These are phyloP conservation scores for Dictyostelium firmibasis DNA, from an alignment of 78 protist genomes.

Conservation along the genomic window DNA sequence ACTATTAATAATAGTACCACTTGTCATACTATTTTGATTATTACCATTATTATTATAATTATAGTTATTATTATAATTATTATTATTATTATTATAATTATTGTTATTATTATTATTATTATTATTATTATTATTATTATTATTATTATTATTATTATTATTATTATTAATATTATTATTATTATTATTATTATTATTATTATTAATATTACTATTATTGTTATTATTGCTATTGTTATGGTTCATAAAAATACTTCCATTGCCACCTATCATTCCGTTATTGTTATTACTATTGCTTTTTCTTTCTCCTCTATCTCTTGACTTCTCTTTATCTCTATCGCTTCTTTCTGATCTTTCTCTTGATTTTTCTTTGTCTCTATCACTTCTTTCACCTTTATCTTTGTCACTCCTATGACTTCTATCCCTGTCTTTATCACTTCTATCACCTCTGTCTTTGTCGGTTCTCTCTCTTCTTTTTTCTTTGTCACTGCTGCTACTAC, in stretches of 20 bases:
- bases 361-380: conserved; percentile 13
- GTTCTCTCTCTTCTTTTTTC: background rate
- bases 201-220: no score
- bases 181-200: no score
- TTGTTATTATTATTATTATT: no score
- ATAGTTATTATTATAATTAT: no score
- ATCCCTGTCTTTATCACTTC: background rate
- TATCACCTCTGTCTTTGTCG: conserved; percentile 13
- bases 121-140: no score
- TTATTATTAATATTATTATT: no score
- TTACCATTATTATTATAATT: no score
- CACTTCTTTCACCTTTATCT: conserved; percentile 2
- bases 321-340: conserved; percentile 6
- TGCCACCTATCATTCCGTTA: background rate
- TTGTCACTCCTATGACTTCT: background rate
- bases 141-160: no score
- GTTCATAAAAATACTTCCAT: background rate
- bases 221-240: background rate
- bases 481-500: background rate
- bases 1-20: no score
- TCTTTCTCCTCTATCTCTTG: conserved; percentile 35
- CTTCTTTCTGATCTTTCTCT: background rate
- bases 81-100: no score
- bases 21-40: background rate
- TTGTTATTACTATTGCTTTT: background rate